Base-by-base conservation (phyloP, 2,329 filamentous ascomycete genomes). In the Paraphaeosphaeria minitans region DNA sequence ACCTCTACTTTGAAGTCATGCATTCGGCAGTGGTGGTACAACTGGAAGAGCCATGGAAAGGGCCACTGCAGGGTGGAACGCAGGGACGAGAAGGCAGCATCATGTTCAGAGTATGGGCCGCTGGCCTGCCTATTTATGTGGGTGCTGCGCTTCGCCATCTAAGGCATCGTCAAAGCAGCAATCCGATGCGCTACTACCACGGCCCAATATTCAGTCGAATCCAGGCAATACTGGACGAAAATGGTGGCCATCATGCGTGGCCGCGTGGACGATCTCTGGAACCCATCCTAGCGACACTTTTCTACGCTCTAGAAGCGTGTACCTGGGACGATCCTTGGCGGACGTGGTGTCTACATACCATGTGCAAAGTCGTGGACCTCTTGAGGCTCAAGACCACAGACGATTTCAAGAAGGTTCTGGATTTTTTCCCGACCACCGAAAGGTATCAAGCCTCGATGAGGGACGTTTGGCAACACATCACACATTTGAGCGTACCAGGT, bases 1-100 rank as follows among this genome's bases (percentile, higher is more conserved):
- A 69, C 46, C 43, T 66, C 0, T 64, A 64, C 53, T 68, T 69
- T 43, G 65, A 69, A 37, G 56, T 62, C 2, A 33, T 65, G 50
- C 55, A 65, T 13, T 45, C 43, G 12, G 59, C 57, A 6, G 21
- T 64, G 1, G 27, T 31, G 5, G 14, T 66, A 14, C 57, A 59
- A 22, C 16, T 57, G 4, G 64, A 65, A 12, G 56, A 64, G 57
- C 63, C 64, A 3, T 69, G 66, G 66, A 58, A 55, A 8, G 37
- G n/a, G 4, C 53, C 45, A 6, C 37, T 61, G 3, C 48, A 46
- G n/a, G 53, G 42, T 31, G 59, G 57, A 19, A 33, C 14, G 14
- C 55, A 53, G 39, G 59, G 48, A 8, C 59, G 59, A 13, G 66
- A 66, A 56, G 41, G 45, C 21, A 46, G 52, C 12, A 56, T 45